A percentile compares a stretch with the other conserved stretches of the same genome.
Conservation (phyloP, 73 alveolate genomes). For the Paramecium caudatum region DNA sequence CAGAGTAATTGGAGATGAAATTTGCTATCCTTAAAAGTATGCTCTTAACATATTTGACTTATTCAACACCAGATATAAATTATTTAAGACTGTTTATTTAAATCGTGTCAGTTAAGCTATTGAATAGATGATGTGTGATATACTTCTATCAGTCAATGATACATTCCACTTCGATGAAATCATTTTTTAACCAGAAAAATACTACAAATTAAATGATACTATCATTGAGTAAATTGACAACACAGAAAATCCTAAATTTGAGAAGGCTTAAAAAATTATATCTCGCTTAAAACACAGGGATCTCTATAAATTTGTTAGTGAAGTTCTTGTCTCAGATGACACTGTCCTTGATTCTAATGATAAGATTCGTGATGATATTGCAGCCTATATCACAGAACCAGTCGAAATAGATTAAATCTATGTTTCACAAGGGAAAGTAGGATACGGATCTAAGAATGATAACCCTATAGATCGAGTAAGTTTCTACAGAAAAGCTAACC, state of each 20-base stretch:
- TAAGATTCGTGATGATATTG: not conserved
- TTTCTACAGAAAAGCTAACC: not conserved
- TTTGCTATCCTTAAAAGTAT: constrained; percentile 86
- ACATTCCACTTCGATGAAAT: constrained; percentile 83
- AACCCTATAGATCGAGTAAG: not conserved
- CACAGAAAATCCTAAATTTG: constrained; percentile 10
- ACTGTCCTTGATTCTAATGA: not conserved
- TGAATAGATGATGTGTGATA: constrained; percentile 93
- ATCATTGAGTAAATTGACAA: constrained; percentile 73
- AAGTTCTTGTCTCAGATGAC: not conserved
- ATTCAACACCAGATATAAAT: constrained; percentile 88
- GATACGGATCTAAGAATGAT: constrained; percentile 6
- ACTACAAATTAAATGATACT: constrained; percentile 84
- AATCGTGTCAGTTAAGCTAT: constrained; percentile 88
- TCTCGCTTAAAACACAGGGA: constrained; percentile 32
- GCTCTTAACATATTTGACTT: constrained; percentile 81
- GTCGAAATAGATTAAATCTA: constrained; percentile 18
- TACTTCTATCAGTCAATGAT: constrained; percentile 83
- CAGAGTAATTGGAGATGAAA: constrained; percentile 83
- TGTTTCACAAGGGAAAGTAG: not conserved
- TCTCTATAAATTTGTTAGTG: constrained; percentile 39
- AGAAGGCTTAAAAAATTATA: constrained; percentile 14
- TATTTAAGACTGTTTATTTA: constrained; percentile 86
- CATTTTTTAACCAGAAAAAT: constrained; percentile 81
- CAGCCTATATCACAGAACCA: not conserved